Evolutionary conservation across 139 green algal genomes (phyloP), one percentile per base, ranked within the genome.

Genomic region (Chlorella sp.): DNA sequence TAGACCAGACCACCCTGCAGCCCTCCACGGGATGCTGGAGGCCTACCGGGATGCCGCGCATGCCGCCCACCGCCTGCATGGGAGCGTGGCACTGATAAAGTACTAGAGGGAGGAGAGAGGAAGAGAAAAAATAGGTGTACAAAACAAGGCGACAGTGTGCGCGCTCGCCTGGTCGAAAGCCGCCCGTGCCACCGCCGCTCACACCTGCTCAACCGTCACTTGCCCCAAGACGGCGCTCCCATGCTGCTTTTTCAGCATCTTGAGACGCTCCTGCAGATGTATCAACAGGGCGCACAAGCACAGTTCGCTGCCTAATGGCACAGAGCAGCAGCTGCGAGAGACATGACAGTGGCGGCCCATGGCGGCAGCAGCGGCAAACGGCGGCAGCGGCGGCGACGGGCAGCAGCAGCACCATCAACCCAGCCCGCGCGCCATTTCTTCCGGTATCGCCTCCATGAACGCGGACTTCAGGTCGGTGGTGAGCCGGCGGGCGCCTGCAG

Each of bases 31-130:
- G n/a, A 60, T 11, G 11, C 51, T 16, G 16, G 13, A 60, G 11
- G 51, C 13, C 51, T 60, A 92, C 95, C 69, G 95, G 94, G 84
- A 99, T 98, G 77, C 97, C 97, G 28, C 97, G 91, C 97, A 99
- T 99, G 85, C 97, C 97, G 73, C 97, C 97, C 51, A 99, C 93
- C 8, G 86, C 89, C 92, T 60, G 51, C 24, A 60, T 3, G 51
- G 51, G 16, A 3, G 14, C 51, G 24, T 26, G 22, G 13, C 8
- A 11, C 11, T 24, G 14, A 60, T 16, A 60, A 26, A 24, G 22
- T 60, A 16, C 13, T 60, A 24, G 51, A 11, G 8, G 46, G 46
- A 11, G 8, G 46, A 11, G 8, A n/a, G n/a, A n/a, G n/a, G n/a
- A n/a, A n/a, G n/a, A n/a, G n/a, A n/a, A n/a, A n/a, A n/a, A n/a